These are phyloP conservation scores for Aspergillus campestris DNA, from an alignment of 495 filamentous ascomycete genomes.

Conservation along the genomic window DNA sequence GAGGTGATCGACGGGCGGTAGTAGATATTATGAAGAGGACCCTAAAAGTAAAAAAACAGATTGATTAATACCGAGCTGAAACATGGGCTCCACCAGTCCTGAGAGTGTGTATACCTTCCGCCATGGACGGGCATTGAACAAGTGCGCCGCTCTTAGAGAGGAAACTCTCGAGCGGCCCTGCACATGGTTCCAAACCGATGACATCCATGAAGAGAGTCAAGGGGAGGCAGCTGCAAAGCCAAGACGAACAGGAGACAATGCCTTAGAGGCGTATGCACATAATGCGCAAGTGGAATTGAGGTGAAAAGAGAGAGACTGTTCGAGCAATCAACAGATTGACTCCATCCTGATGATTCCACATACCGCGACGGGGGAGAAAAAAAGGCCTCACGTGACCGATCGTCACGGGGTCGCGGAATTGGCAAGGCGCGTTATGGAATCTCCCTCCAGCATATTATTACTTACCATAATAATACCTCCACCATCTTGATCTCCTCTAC, in stretches of 20 bases:
- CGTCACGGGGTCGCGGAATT: slow-evolving; percentile 33
- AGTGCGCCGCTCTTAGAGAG: slow-evolving; percentile 30
- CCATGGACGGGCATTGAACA: slow-evolving; percentile 15
- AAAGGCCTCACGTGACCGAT: slow-evolving; percentile 26
- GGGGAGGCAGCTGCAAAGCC: slow-evolving; percentile 3
- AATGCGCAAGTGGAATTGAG: too few relatives aligned
- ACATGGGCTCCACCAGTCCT: background rate
- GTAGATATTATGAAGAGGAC: slow-evolving; percentile 4
- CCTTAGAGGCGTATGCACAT: too few relatives aligned
- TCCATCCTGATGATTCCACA: background rate
- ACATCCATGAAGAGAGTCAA: slow-evolving; percentile 43
- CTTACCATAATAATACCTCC: background rate
- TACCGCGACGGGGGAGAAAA: slow-evolving; percentile 19
- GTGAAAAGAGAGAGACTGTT: too few relatives aligned
- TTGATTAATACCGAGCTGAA: background rate
- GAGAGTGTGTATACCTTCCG: slow-evolving; percentile 17
- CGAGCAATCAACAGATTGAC: too few relatives aligned
- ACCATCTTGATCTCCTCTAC: too few relatives aligned
- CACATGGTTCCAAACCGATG: slow-evolving; percentile 38
- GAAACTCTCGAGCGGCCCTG: slow-evolving; percentile 31
- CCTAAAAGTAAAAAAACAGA: background rate
- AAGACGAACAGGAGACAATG: too few relatives aligned
- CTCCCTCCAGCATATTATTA: slow-evolving; percentile 10
- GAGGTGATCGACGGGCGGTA: slow-evolving; percentile 3
- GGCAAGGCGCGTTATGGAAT: slow-evolving; percentile 28